Evolutionary conservation across 805 yeast genomes (phyloP), one percentile per base, ranked within the genome.

Genomic region (Hemisphaericaspora nanyangensis): DNA sequence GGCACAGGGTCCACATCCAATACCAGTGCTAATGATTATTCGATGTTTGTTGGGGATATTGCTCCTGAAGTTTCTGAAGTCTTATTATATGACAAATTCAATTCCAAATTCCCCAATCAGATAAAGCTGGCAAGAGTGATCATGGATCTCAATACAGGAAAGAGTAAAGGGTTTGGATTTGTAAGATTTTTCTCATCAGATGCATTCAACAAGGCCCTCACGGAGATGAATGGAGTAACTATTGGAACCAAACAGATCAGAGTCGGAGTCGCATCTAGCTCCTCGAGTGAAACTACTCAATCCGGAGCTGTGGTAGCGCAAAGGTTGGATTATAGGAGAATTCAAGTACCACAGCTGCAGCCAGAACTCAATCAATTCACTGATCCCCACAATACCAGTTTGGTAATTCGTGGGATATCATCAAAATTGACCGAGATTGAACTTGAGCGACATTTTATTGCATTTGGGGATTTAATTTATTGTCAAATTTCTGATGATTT

Each of bases 41-140:
- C 95, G 1, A 69, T 90, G 17, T 89, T 89, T 61, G 91, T 90
- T 13, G 96, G 96, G 32, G 96, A 88, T 58, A 63, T 89, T 45
- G 79, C 82, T 6, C 78, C 82, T 17, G 86, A 81, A 38, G 81
- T 85, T 17, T 78, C 80, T 13, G 96, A 89, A 44, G 68, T 73
- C 12, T 66, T 71, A 29, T 65, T 89, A 17, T 74, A 75, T 42
- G 83, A 82, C 36, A 68, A 77, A 31, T 89, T 90, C 63, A 80
- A 77, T 44, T 61, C 77, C 5, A 75, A 79, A 43, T 89, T 77
- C 55, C 81, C 90, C 1, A 83, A 90, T 6, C 58, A 60, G 33
- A 79, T 87, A 38, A 73, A 79, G 37, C 80, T 82, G 48, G 93
- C 81, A 6, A 87, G 84, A 53, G 77, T 89, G 45, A 87, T 89